phyloP scores from a whole-genome alignment of 805 yeast species.

The Ogataea wickerhamii region DNA sequence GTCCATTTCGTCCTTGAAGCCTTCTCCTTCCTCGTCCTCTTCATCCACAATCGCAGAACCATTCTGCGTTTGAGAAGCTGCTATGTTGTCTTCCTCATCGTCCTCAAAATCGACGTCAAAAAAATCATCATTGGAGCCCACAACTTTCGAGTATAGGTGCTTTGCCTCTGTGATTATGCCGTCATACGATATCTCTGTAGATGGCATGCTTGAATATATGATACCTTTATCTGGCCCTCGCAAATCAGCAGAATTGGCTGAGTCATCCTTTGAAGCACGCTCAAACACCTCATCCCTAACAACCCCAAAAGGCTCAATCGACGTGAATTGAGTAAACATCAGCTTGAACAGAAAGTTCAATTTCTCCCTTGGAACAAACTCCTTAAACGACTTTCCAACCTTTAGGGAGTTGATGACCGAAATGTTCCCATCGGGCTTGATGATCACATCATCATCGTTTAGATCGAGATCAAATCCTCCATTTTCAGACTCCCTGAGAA shows the following conservation, averaged over 20 bases:
- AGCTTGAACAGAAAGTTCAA: constrained; percentile 59
- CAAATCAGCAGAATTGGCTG: constrained; percentile 12
- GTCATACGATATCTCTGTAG: constrained; percentile 85
- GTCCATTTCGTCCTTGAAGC: constrained; percentile 36
- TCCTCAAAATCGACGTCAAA: constrained; percentile 96
- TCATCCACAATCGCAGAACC: constrained; percentile 38
- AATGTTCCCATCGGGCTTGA: constrained; percentile 51
- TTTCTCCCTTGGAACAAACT: constrained; percentile 78
- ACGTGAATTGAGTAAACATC: constrained; percentile 55
- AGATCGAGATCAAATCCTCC: constrained; percentile 51
- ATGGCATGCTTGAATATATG: constrained; percentile 59
- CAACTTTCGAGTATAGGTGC: constrained; percentile 67
- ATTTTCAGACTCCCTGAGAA: constrained; percentile 73
- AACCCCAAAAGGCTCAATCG: constrained; percentile 54
- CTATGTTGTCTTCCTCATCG: constrained; percentile 57
- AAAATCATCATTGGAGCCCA: constrained; percentile 93
- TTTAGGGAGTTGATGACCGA: constrained; percentile 76
- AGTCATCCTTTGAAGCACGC: constrained; percentile 23
- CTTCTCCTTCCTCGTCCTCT: constrained; percentile 27
- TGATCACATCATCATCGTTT: constrained; percentile 51
- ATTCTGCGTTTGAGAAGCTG: constrained; percentile 10
- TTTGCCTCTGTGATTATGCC: constrained; percentile 84
- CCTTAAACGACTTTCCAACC: constrained; percentile 79
- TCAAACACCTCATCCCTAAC: constrained; percentile 41
- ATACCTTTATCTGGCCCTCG: constrained; percentile 47